These are phyloP conservation scores for Cochlearia excelsa DNA, from an alignment of 345 rosid species.

Conservation along the genomic window DNA sequence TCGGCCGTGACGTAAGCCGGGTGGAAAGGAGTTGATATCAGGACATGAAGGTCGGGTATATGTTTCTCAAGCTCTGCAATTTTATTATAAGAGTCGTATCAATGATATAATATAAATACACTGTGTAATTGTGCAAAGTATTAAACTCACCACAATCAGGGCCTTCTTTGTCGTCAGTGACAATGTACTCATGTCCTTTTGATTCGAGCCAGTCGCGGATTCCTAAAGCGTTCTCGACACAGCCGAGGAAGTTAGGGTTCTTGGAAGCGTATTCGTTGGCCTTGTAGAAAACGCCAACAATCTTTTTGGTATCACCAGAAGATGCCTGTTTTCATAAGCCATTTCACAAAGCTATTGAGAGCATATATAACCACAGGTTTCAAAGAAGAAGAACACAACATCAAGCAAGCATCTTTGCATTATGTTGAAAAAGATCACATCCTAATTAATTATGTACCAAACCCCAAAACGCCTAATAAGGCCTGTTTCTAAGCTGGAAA, in stretches of 20 bases:
- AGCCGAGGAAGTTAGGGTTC: slow-evolving; percentile 81
- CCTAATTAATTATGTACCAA: neutral
- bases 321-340: slow-evolving; percentile 50
- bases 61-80: slow-evolving; percentile 79
- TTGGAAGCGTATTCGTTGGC: slow-evolving; percentile 66
- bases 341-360: slow-evolving; percentile 1
- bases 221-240: slow-evolving; percentile 74
- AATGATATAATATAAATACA: too few species aligned
- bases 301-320: slow-evolving; percentile 73
- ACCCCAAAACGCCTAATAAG: neutral
- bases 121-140: too few species aligned
- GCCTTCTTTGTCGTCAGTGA: slow-evolving; percentile 94
- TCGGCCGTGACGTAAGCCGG: slow-evolving; percentile 90
- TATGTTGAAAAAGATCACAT: too few species aligned
- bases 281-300: slow-evolving; percentile 96
- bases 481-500: slow-evolving; percentile 10
- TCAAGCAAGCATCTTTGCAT: too few species aligned
- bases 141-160: slow-evolving; percentile 53
- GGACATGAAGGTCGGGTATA: slow-evolving; percentile 78
- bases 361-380: neutral
- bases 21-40: slow-evolving; percentile 88
- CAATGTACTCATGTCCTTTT: slow-evolving; percentile 79
- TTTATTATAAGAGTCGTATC: neutral
- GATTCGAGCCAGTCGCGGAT: slow-evolving; percentile 77
- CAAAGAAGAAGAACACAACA: neutral